These are phyloP conservation scores for Microbotryum violaceum DNA, from an alignment of 1,284 basidiomycete genomes.

Conservation along the genomic window DNA sequence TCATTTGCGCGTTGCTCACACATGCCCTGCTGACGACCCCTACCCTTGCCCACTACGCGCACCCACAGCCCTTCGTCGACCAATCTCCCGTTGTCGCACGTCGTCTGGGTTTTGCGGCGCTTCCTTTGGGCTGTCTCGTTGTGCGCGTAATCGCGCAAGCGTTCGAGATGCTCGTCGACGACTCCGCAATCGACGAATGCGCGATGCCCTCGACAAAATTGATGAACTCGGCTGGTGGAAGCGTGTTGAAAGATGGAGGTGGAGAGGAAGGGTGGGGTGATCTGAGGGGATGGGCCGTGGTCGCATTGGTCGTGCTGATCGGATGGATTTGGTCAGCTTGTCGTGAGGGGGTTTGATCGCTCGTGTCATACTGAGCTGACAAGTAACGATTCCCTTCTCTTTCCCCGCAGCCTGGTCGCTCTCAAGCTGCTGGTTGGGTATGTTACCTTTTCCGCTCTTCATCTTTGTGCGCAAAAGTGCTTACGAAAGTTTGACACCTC, in stretches of 20 bases:
- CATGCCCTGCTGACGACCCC: neutral
- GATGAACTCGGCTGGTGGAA: neutral
- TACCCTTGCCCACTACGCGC: neutral
- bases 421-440: constrained; percentile 76
- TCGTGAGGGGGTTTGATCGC: neutral
- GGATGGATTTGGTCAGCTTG: constrained; percentile 67
- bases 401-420: constrained; percentile 39
- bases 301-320: constrained; percentile 53
- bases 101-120: constrained; percentile 83
- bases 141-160: constrained; percentile 81
- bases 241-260: constrained; percentile 34
- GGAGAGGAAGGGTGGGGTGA: constrained; percentile 17
- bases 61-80: constrained; percentile 81
- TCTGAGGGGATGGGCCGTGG: constrained; percentile 55
- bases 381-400: constrained; percentile 30
- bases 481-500: neutral
- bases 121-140: constrained; percentile 86
- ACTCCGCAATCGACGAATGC: constrained; percentile 42
- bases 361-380: neutral
- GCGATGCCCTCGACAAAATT: constrained; percentile 17
- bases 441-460: neutral
- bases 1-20: neutral
- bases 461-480: neutral
- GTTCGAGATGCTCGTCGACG: constrained; percentile 51
- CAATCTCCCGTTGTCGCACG: constrained; percentile 91